phyloP scores from a whole-genome alignment of 2,329 filamentous ascomycete genomes.

The Penicillium sp. region DNA sequence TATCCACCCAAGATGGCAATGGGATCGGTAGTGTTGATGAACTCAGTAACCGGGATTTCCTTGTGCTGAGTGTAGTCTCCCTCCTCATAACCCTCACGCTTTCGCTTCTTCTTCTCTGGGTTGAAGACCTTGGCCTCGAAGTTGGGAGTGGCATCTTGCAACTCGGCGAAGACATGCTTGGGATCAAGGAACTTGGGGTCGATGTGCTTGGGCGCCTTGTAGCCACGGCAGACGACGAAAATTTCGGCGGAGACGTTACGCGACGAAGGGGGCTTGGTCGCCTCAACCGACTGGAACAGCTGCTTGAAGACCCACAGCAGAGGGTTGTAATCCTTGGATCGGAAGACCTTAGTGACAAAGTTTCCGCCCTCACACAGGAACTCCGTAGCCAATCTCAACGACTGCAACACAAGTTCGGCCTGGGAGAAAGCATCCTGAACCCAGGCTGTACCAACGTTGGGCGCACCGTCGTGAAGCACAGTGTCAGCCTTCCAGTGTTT shows the following conservation, averaged over 20 bases:
- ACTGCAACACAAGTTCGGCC: slow-evolving; percentile 87
- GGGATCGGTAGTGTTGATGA: slow-evolving; percentile 90
- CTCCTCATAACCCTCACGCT: slow-evolving; percentile 97
- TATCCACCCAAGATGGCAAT: slow-evolving; percentile 87
- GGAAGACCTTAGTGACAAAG: slow-evolving; percentile 97
- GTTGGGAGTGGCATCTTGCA: slow-evolving; percentile 84
- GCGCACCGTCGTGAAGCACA: slow-evolving; percentile 94
- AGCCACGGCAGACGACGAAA: slow-evolving; percentile 95
- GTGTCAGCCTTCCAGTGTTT: slow-evolving; percentile 97
- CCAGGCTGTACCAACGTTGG: slow-evolving; percentile 98
- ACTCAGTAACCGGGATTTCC: slow-evolving; percentile 84
- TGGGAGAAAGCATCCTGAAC: slow-evolving; percentile 98
- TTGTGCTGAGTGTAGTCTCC: slow-evolving; percentile 93
- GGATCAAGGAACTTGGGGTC: slow-evolving; percentile 93
- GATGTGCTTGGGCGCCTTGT: slow-evolving; percentile 90
- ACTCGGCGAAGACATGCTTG: slow-evolving; percentile 86
- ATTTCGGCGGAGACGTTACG: slow-evolving; percentile 98
- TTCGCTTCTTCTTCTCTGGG: slow-evolving; percentile 94
- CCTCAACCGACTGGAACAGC: slow-evolving; percentile 91
- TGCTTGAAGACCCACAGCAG: slow-evolving; percentile 98
- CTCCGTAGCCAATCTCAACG: slow-evolving; percentile 91
- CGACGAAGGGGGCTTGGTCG: slow-evolving; percentile 94
- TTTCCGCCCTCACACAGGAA: slow-evolving; percentile 88
- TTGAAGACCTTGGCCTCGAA: slow-evolving; percentile 99
- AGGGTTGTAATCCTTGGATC: slow-evolving; percentile 95